phyloP scores from a whole-genome alignment of 2,329 filamentous ascomycete species.

The Myriosclerotinia duriaeana region DNA sequence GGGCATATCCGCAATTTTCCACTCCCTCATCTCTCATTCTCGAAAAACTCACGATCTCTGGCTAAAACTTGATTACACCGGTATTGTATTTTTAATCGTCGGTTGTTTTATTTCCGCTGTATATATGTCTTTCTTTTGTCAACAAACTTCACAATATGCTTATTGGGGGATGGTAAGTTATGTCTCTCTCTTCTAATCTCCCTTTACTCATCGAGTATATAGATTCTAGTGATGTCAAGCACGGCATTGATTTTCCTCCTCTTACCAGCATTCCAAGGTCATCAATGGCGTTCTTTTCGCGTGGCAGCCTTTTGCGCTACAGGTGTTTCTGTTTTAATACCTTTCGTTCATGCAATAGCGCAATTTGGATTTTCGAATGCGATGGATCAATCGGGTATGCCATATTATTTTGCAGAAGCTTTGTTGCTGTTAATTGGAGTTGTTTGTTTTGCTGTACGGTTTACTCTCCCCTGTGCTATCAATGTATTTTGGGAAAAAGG shows the following conservation, averaged over 20 bases:
- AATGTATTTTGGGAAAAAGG: neutral
- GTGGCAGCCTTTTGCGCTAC: conserved; percentile 31
- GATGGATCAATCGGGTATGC: conserved; percentile 28
- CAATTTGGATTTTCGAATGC: conserved; percentile 27
- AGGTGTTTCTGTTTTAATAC: conserved; percentile 31
- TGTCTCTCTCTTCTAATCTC: neutral
- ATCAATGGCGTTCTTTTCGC: conserved; percentile 31
- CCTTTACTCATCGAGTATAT: neutral
- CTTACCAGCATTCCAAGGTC: conserved; percentile 32
- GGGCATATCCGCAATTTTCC: conserved; percentile 43
- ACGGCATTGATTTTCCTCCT: conserved; percentile 41
- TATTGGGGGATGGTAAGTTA: conserved; percentile 43
- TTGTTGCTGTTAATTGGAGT: conserved; percentile 25
- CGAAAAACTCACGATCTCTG: conserved; percentile 41
- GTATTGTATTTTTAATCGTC: conserved; percentile 44
- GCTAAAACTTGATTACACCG: conserved; percentile 44
- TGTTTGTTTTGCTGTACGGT: conserved; percentile 24
- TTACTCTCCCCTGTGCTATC: neutral
- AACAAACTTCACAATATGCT: conserved; percentile 37
- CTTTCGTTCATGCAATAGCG: conserved; percentile 29
- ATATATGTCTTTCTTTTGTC: conserved; percentile 46
- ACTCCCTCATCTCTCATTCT: conserved; percentile 46
- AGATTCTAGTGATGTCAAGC: conserved; percentile 43
- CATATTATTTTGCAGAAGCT: conserved; percentile 31
- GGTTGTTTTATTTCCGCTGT: conserved; percentile 45